Percentiles rank a stretch among this genome's conserved stretches.
These are phyloP conservation scores for Trichoderma gamsii DNA, from an alignment of 495 filamentous ascomycete species.

Conservation along the genomic window DNA sequence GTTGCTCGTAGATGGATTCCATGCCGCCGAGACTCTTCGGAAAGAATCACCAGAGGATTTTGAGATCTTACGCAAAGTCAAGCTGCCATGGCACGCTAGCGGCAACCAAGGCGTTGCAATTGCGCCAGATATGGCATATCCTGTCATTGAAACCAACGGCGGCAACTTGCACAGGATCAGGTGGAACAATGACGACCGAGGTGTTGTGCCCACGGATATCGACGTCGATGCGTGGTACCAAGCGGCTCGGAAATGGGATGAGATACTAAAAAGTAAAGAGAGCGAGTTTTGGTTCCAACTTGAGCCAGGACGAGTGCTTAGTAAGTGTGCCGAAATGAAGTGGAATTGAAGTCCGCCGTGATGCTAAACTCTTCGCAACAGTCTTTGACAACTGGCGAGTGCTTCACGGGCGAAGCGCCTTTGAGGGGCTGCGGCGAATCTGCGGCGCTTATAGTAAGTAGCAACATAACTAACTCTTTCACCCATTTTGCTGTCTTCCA, in stretches of 20 bases:
- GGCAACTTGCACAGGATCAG: conserved; percentile 57
- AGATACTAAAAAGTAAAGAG: conserved; percentile 48
- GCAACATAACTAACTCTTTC: neutral
- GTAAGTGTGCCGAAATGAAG: conserved; percentile 41
- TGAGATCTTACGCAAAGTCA: conserved; percentile 40
- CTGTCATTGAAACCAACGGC: conserved; percentile 51
- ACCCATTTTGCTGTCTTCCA: neutral
- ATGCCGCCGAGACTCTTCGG: conserved; percentile 53
- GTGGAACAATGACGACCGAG: conserved; percentile 90
- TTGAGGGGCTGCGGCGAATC: conserved; percentile 77
- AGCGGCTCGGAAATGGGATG: conserved; percentile 61
- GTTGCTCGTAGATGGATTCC: conserved; percentile 77
- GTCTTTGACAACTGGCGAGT: conserved; percentile 97
- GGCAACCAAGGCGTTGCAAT: conserved; percentile 80
- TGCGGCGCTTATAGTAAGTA: conserved; percentile 82
- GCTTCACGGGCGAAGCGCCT: conserved; percentile 74
- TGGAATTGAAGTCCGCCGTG: neutral
- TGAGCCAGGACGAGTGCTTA: conserved; percentile 66
- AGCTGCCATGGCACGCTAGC: conserved; percentile 69
- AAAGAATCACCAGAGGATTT: conserved; percentile 45
- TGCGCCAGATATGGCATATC: conserved; percentile 56
- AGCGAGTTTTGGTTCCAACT: conserved; percentile 71
- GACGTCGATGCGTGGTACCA: conserved; percentile 61
- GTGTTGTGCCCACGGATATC: conserved; percentile 43
- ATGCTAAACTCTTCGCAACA: conserved; percentile 23